Evolutionary conservation across 2,329 filamentous ascomycete species (phyloP), one percentile per base, ranked within the genome.

Genomic region (Fonsecaea monophora): DNA sequence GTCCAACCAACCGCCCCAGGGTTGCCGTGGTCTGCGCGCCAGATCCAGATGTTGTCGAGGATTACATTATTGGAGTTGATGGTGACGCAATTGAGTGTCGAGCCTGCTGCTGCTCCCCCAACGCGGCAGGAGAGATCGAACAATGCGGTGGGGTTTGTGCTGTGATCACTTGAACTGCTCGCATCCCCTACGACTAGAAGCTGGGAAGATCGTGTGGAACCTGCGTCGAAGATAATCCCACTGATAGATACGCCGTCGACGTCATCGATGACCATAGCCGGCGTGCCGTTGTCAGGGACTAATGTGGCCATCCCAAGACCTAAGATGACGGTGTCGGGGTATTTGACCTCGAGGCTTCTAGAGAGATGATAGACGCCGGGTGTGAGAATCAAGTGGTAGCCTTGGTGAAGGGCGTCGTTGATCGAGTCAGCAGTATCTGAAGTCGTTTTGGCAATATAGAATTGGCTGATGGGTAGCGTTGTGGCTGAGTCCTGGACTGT

Each of bases 41-140:
- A 50, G 45, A 50, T 25, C 45, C 45, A 50, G 45, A 50, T 50
- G 45, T 50, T 50, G 45, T 50, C 45, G 18, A 50, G 45, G 45
- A 50, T 50, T 4, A 50, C 45, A 13, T 50, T 50, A 5, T 50
- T 50, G 45, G 45, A 50, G 45, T 50, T 25, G 13, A 50, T 50
- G 45, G 45, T 50, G 45, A 50, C 4, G 10, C 45, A 50, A 4
- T 50, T 50, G 2, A 50, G 18, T 10, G 45, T 50, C 18, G 45
- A 50, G 2, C 45, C 45, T 50, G 45, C 18, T 12, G 45, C 21
- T 12, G 45, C 45, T 9, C 45, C 45, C 13, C 45, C 45, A 3
- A 50, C 45, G 8, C 45, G 45, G 45, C 45, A 50, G 18, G 15
- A 50, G 18, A 50, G 18, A 50, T 50, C 45, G 21, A 50, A 50